Evolutionary conservation across 2,329 filamentous ascomycete genomes (phyloP).

Genomic region (Diaporthe sp.): DNA sequence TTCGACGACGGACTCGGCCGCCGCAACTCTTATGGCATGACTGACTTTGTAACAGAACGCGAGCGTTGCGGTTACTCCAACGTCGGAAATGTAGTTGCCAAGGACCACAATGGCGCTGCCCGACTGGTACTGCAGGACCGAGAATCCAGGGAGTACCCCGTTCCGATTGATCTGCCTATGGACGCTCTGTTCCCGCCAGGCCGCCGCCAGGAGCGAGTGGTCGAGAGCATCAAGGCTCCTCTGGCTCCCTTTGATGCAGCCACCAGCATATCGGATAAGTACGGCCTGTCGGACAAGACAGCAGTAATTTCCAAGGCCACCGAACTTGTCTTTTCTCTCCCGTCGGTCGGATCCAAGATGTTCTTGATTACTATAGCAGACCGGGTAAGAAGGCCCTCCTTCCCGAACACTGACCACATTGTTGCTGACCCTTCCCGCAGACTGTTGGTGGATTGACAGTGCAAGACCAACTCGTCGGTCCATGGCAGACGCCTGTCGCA

Average conservation of each 20-base stretch:
- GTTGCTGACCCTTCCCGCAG: constrained; percentile 19
- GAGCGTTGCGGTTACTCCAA: constrained; percentile 94
- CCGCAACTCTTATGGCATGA: not conserved
- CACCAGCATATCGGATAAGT: constrained; percentile 72
- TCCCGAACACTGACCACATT: not conserved
- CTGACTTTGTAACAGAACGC: constrained; percentile 61
- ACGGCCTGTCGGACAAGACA: constrained; percentile 49
- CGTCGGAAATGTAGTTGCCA: constrained; percentile 80
- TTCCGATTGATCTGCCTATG: constrained; percentile 90
- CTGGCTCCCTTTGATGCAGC: constrained; percentile 78
- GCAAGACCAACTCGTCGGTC: constrained; percentile 95
- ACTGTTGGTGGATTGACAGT: constrained; percentile 90
- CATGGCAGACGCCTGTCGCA: constrained; percentile 94
- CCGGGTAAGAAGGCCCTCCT: constrained; percentile 51
- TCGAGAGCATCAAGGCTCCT: constrained; percentile 74
- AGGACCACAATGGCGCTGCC: constrained; percentile 71
- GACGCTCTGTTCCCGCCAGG: constrained; percentile 88
- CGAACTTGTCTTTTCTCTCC: constrained; percentile 83
- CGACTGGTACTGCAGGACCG: constrained; percentile 84
- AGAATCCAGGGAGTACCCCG: constrained; percentile 77
- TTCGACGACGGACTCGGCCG: not conserved
- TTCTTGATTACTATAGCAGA: constrained; percentile 98
- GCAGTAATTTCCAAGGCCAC: constrained; percentile 68
- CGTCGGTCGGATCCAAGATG: constrained; percentile 94
- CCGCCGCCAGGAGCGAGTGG: constrained; percentile 81